Evolutionary conservation across 2,329 filamentous ascomycete species (phyloP), one percentile per base, ranked within the genome.

Genomic region (Aspergillus sp.): DNA sequence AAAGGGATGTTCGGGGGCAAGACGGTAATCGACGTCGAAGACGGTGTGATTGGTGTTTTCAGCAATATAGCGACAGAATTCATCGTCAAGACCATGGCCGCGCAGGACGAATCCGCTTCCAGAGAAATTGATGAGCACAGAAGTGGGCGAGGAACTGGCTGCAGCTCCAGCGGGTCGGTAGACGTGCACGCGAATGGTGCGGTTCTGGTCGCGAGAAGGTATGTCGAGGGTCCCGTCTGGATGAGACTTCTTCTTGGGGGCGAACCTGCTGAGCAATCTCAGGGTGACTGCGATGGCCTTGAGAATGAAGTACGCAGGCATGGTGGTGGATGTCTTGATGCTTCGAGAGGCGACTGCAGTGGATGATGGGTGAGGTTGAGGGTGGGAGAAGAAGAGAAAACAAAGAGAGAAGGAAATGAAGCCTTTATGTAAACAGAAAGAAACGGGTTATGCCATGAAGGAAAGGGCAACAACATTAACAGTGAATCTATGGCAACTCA

Each of bases 1-100:
- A 52, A 69, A 76, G 3, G 67, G 67, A 41, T 69, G 6, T 45
- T 76, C 73, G 3, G 73, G 73, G 0, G 66, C 69, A 5, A 72
- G 67, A 2, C 71, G 67, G 58, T 76, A 76, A 6, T 66, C 51
- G 4, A 68, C 57, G 53, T 76, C 72, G 5, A 74, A 56, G 3
- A 74, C 66, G 4, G 60, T 63, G 56, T 65, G 65, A 10, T 45
- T 32, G 1, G 66, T 62, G 4, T 54, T 21, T 4, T 53, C 9
- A 31, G 60, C 54, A 32, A 71, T 56, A n/a, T 47, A 55, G 4
- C 54, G 59, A 46, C 61, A 66, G 50, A 61, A 70, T 20, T 62
- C 54, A 44, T 64, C 60, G 47, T 68, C 68, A 11, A 51, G 52
- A 17, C 68, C 67, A 29, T 65, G 64, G 3, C 58, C 58, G 4